Evolutionary conservation across 2,329 filamentous ascomycete genomes (phyloP).

Genomic region (Akanthomyces muscarius): DNA sequence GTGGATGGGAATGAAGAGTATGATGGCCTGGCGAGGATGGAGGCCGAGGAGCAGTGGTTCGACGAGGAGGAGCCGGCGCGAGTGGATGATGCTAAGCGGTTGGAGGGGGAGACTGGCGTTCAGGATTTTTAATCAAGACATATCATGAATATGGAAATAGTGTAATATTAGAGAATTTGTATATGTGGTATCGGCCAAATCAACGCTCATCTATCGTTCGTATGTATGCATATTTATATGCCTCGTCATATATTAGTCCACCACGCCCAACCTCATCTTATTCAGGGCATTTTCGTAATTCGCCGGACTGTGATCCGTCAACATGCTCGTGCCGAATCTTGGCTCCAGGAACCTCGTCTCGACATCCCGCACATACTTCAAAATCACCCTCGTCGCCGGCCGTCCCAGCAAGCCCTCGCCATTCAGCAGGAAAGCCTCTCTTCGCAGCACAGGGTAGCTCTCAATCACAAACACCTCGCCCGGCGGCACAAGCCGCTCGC

Average conservation of each 20-base stretch:
- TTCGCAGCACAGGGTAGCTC: conserved; percentile 61
- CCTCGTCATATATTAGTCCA: conserved; percentile 24
- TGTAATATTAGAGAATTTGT: background rate
- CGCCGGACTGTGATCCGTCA: conserved; percentile 71
- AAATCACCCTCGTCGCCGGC: conserved; percentile 63
- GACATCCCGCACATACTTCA: conserved; percentile 69
- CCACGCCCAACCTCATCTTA: conserved; percentile 51
- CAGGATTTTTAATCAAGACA: conserved; percentile 60
- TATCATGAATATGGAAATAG: background rate
- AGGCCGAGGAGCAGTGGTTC: conserved; percentile 72
- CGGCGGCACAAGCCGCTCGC: conserved; percentile 66
- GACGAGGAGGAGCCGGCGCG: conserved; percentile 68
- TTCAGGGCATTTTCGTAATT: conserved; percentile 68
- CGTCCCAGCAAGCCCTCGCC: conserved; percentile 52
- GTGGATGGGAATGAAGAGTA: conserved; percentile 71
- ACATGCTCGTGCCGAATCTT: conserved; percentile 67
- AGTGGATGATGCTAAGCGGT: conserved; percentile 30
- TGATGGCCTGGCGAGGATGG: conserved; percentile 58
- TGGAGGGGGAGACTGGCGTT: conserved; percentile 62
- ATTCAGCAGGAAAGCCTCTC: conserved; percentile 56
- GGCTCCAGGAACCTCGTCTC: conserved; percentile 67
- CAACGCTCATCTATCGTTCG: background rate
- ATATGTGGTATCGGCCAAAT: conserved; percentile 3
- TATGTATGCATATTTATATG: conserved; percentile 18
- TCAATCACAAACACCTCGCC: conserved; percentile 74